Conservation (phyloP, 2,329 filamentous ascomycete genomes). For the Fusarium sp. region DNA sequence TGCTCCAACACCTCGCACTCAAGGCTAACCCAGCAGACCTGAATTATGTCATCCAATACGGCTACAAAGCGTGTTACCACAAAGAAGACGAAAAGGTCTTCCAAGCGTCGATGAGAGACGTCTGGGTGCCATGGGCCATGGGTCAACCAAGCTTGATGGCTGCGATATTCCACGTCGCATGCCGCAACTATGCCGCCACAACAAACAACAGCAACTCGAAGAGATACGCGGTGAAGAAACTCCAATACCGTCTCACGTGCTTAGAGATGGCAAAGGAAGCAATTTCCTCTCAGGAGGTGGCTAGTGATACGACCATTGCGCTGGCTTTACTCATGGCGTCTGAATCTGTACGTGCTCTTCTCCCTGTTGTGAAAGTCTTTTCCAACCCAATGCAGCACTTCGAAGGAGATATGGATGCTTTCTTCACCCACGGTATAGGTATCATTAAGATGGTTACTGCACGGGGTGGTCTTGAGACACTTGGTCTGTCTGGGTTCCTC, state of each 20-base stretch:
- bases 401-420: constrained; percentile 12
- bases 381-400: not conserved
- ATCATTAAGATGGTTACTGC: constrained; percentile 20
- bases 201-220: constrained; percentile 11
- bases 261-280: constrained; percentile 14
- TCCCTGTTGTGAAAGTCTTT: accelerated
- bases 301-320: constrained; percentile 14
- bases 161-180: constrained; percentile 28
- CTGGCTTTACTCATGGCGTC: constrained; percentile 15
- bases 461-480: constrained; percentile 2
- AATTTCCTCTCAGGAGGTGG: not conserved
- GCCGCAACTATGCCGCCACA: constrained; percentile 23
- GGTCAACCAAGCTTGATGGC: constrained; percentile 20
- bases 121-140: constrained; percentile 31
- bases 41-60: constrained; percentile 5
- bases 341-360: constrained; percentile 4
- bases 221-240: not conserved
- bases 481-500: constrained; percentile 17
- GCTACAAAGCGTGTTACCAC: constrained; percentile 10
- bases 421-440: not conserved
- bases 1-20: not conserved
- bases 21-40: not conserved
- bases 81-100: constrained; percentile 1
- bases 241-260: constrained; percentile 10
- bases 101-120: not conserved